Evolutionary conservation across 208 protist species (phyloP).

Genomic region (Naegleria fowleri): DNA sequence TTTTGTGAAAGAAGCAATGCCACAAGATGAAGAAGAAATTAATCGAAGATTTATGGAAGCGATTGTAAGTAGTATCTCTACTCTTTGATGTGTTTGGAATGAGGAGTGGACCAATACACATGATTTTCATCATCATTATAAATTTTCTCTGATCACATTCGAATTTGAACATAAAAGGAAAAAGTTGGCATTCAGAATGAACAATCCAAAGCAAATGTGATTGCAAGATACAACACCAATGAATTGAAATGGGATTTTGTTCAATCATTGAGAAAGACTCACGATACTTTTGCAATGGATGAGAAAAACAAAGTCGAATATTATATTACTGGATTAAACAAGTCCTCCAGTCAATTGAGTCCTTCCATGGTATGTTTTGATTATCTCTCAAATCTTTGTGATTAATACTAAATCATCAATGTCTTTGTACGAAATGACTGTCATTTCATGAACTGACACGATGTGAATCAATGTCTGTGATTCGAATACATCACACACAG

Average conservation of each 20-base stretch:
- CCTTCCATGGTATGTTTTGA: not conserved
- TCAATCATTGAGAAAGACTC: not conserved
- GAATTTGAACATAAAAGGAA: not conserved
- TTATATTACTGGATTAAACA: not conserved
- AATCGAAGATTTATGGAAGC: not conserved
- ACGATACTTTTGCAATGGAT: not conserved
- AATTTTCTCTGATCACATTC: not conserved
- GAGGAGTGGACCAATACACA: too few relatives aligned
- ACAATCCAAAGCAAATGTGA: not conserved
- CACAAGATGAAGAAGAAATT: conserved; percentile 6
- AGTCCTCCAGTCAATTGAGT: not conserved
- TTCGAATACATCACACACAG: too few relatives aligned
- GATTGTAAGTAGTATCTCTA: too few relatives aligned
- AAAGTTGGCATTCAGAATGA: conserved; percentile 6
- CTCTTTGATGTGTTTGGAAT: too few relatives aligned
- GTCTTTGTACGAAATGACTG: too few relatives aligned
- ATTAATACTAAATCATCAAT: too few relatives aligned
- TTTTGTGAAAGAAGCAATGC: not conserved
- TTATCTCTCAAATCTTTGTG: too few relatives aligned
- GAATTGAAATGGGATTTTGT: conserved; percentile 10
- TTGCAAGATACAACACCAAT: not conserved
- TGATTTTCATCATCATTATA: not conserved
- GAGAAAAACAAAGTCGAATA: not conserved
- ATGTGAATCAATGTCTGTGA: too few relatives aligned
- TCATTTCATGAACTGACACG: too few relatives aligned